phyloP scores from a whole-genome alignment of 2,329 filamentous ascomycete genomes.

The Grosmannia clavigera region DNA sequence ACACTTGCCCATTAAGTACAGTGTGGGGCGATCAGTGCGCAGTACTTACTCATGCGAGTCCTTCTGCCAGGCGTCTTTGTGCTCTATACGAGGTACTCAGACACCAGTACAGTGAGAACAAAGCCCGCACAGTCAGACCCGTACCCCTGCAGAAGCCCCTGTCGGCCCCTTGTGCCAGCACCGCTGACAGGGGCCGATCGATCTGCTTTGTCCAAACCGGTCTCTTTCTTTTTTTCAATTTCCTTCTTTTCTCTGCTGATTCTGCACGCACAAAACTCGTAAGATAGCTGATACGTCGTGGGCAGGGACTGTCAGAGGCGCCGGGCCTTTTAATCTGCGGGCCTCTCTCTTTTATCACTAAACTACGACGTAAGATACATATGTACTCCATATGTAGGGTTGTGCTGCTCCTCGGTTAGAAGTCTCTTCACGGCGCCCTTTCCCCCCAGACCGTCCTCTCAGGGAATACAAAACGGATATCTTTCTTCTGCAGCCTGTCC shows the following conservation, averaged over 20 bases:
- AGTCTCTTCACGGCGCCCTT: neutral
- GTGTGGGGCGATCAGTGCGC: too few relatives aligned
- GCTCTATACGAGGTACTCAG: too few relatives aligned
- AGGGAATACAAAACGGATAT: neutral
- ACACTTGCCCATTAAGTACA: too few relatives aligned
- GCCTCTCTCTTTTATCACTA: too few relatives aligned
- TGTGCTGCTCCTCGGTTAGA: neutral
- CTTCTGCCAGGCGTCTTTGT: too few relatives aligned
- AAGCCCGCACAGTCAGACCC: neutral
- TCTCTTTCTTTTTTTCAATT: too few relatives aligned
- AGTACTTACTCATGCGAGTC: too few relatives aligned
- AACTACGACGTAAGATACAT: too few relatives aligned
- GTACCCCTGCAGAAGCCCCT: neutral
- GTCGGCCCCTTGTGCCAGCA: neutral
- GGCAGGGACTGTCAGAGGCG: too few relatives aligned
- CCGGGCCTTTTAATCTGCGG: too few relatives aligned
- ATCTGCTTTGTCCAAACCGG: neutral
- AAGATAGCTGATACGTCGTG: neutral
- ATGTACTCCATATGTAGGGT: too few relatives aligned
- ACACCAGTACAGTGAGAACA: neutral
- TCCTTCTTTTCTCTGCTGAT: neutral
- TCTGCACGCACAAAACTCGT: neutral
- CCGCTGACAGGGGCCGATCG: neutral
- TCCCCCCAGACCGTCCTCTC: neutral
- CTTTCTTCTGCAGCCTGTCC: neutral